Conservation (phyloP, 345 rosid species). For the Citrus inodora region DNA sequence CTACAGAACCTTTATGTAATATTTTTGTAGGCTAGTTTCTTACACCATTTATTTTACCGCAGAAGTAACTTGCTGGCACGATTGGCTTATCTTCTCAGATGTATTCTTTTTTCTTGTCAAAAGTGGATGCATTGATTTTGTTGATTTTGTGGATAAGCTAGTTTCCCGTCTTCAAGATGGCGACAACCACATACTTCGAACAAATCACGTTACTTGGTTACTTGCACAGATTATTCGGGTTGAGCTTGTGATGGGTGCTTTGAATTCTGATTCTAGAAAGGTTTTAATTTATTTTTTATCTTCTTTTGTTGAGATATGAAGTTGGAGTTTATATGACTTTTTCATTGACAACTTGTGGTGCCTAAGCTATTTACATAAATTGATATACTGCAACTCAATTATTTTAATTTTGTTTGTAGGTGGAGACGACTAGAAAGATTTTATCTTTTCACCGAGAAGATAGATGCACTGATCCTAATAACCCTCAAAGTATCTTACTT, state of each 20-base stretch:
- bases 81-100: slow-evolving; percentile 98
- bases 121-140: slow-evolving; percentile 94
- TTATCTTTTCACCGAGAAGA: slow-evolving; percentile 95
- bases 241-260: slow-evolving; percentile 77
- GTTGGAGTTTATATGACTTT: slow-evolving; percentile 1
- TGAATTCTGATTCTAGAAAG: slow-evolving; percentile 82
- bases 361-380: slow-evolving; percentile 6
- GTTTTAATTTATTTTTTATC: slow-evolving; percentile 25
- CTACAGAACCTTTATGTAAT: neutral
- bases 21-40: slow-evolving; percentile 22
- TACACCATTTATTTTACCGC: slow-evolving; percentile 30
- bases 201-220: slow-evolving; percentile 98
- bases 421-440: slow-evolving; percentile 86
- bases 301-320: neutral
- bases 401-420: slow-evolving; percentile 48
- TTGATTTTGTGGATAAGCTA: slow-evolving; percentile 95
- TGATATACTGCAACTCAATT: slow-evolving; percentile 21
- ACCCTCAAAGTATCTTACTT: slow-evolving; percentile 89
- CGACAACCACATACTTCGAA: slow-evolving; percentile 77
- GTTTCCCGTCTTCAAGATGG: slow-evolving; percentile 63
- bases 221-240: slow-evolving; percentile 82
- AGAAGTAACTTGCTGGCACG: slow-evolving; percentile 98
- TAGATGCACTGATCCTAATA: slow-evolving; percentile 81
- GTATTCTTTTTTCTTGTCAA: slow-evolving; percentile 79
- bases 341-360: slow-evolving; percentile 4